Conservation (phyloP, 1,139 yeast genomes). For the Sugiyamaella xylanicola region DNA sequence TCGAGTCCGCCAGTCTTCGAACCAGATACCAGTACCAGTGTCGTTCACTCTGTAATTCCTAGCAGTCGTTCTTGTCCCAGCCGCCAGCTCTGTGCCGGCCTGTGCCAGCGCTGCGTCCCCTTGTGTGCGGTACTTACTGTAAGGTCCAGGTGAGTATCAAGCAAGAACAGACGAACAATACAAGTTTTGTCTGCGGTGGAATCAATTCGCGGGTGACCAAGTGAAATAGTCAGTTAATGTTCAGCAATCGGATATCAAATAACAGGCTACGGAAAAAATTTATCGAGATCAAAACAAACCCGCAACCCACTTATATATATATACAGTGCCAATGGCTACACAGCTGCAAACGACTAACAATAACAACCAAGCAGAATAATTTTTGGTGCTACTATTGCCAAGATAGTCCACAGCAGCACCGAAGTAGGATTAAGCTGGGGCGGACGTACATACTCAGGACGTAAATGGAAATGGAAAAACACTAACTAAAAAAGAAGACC, state of each 20-base stretch:
- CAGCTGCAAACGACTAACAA: too few species aligned
- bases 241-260: too few species aligned
- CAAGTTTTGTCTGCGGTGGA: too few species aligned
- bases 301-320: slow-evolving; percentile 1
- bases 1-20: too few species aligned
- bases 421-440: slow-evolving; percentile 9
- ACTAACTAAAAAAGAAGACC: slow-evolving; percentile 6
- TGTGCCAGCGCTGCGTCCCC: too few species aligned
- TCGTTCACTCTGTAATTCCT: too few species aligned
- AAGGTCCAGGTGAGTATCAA: background rate
- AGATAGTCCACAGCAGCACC: background rate
- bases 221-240: background rate
- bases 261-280: background rate
- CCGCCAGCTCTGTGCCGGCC: too few species aligned
- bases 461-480: slow-evolving; percentile 9
- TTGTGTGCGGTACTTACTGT: too few species aligned
- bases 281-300: background rate
- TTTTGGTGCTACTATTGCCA: background rate
- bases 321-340: background rate
- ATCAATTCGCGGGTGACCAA: too few species aligned
- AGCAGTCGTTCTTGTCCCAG: too few species aligned
- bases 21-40: too few species aligned
- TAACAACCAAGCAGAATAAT: background rate
- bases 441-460: slow-evolving; percentile 5
- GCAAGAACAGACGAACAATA: too few species aligned